These are phyloP conservation scores for Fusarium burgessii DNA, from an alignment of 2,329 filamentous ascomycete species.

Conservation along the genomic window DNA sequence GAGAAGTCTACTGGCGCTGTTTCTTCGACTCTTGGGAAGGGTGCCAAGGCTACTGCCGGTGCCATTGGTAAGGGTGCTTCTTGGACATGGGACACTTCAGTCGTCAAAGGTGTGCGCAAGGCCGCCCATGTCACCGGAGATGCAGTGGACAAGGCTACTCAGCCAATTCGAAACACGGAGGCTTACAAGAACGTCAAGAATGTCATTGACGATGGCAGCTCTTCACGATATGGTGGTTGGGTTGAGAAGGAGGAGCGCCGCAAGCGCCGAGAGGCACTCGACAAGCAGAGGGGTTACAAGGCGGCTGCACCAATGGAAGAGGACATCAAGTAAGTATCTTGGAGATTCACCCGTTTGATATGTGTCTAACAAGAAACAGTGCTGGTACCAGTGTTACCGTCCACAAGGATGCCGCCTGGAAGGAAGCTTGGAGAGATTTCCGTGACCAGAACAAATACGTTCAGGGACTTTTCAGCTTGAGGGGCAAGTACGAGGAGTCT, in stretches of 20 bases:
- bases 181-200: slow-evolving; percentile 95
- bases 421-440: slow-evolving; percentile 98
- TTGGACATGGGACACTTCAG: slow-evolving; percentile 97
- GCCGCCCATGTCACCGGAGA: slow-evolving; percentile 88
- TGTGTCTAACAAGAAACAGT: slow-evolving; percentile 62
- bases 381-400: slow-evolving; percentile 94
- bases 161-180: slow-evolving; percentile 93
- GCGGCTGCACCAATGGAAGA: slow-evolving; percentile 75
- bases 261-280: slow-evolving; percentile 79
- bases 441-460: slow-evolving; percentile 89
- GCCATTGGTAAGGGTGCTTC: slow-evolving; percentile 90
- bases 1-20: slow-evolving; percentile 87
- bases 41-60: slow-evolving; percentile 85
- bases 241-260: slow-evolving; percentile 94
- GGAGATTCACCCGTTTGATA: background rate
- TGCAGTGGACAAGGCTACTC: slow-evolving; percentile 92
- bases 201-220: slow-evolving; percentile 96
- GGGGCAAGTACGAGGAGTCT: slow-evolving; percentile 91
- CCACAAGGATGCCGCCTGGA: slow-evolving; percentile 97
- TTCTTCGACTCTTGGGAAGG: slow-evolving; percentile 80
- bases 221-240: slow-evolving; percentile 96
- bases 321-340: slow-evolving; percentile 84
- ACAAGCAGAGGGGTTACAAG: slow-evolving; percentile 68
- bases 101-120: slow-evolving; percentile 90
- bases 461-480: slow-evolving; percentile 88